These are phyloP conservation scores for Spirogloea muscicola DNA, from an alignment of 139 green algal genomes.

Conservation along the genomic window DNA sequence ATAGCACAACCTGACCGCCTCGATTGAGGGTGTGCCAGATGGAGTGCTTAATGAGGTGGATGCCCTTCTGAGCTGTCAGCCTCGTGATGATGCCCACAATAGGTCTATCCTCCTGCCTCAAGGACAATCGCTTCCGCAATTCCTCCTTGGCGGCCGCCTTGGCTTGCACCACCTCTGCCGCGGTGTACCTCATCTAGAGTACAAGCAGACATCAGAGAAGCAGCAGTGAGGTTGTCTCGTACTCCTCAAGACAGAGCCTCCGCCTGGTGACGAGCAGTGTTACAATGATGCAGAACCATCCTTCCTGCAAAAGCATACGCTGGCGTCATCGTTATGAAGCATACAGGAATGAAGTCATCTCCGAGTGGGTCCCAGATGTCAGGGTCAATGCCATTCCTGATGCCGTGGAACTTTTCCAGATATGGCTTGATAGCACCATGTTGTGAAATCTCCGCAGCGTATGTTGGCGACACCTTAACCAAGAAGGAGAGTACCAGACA, in stretches of 20 bases:
- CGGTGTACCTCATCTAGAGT: conserved; percentile 19
- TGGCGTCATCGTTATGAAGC: too few species aligned
- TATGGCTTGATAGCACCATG: conserved; percentile 37
- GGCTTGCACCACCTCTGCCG: conserved; percentile 31
- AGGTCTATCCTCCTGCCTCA: conserved; percentile 52
- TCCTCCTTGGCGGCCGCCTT: conserved; percentile 57
- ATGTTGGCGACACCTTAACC: conserved; percentile 52
- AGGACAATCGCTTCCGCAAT: conserved; percentile 29
- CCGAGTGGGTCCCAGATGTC: conserved; percentile 92
- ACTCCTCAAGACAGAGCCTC: too few species aligned
- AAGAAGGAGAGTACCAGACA: too few species aligned
- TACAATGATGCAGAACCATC: too few species aligned
- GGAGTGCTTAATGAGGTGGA: conserved; percentile 56
- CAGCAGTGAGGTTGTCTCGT: too few species aligned
- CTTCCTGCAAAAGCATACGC: too few species aligned
- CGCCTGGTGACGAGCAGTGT: too few species aligned
- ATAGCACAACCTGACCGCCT: conserved; percentile 50
- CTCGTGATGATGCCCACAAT: conserved; percentile 53
- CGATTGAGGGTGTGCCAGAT: conserved; percentile 47
- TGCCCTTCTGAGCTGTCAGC: conserved; percentile 57
- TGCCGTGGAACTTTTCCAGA: conserved; percentile 53
- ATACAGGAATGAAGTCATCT: conserved; percentile 73
- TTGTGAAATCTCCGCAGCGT: conserved; percentile 46
- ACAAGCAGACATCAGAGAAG: too few species aligned
- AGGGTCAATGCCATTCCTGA: conserved; percentile 89